phyloP scores from a whole-genome alignment of 495 filamentous ascomycete genomes.

The Alectoria sarmentosa region DNA sequence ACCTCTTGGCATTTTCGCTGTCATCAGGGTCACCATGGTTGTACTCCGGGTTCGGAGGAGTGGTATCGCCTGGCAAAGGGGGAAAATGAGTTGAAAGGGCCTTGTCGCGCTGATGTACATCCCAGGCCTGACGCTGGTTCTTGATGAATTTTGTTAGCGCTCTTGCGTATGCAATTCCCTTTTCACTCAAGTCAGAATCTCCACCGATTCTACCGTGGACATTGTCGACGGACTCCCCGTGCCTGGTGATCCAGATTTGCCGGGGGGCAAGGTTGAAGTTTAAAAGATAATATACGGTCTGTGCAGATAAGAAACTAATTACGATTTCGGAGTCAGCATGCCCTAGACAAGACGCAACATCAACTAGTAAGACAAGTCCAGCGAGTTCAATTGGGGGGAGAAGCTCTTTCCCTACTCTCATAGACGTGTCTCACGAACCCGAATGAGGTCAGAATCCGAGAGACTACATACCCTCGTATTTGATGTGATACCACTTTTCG shows the following conservation, averaged over 20 bases:
- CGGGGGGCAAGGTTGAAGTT: conserved; percentile 94
- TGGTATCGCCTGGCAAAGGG: conserved; percentile 78
- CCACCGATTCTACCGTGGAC: conserved; percentile 73
- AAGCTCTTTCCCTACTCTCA: not conserved
- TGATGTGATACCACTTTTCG: conserved; percentile 87
- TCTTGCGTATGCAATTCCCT: conserved; percentile 63
- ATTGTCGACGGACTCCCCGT: conserved; percentile 82
- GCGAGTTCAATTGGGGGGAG: not conserved
- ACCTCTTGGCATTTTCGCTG: no score
- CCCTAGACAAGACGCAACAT: not conserved
- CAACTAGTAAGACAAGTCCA: not conserved
- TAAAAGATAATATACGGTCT: conserved; percentile 85
- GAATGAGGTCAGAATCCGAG: not conserved
- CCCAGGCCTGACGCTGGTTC: conserved; percentile 66
- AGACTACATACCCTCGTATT: conserved; percentile 51
- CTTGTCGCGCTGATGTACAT: conserved; percentile 67
- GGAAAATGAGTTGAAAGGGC: conserved; percentile 66
- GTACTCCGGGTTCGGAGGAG: conserved; percentile 88
- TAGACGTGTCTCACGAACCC: not conserved
- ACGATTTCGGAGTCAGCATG: not conserved
- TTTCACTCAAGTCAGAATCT: conserved; percentile 71
- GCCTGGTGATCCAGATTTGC: conserved; percentile 96
- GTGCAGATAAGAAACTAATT: conserved; percentile 65
- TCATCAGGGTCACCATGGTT: conserved; percentile 38
- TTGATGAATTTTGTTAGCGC: conserved; percentile 72